Evolutionary conservation across 768 basidiomycete species (phyloP), one percentile per base, ranked within the genome.

Genomic region (Amylocystis lapponica): DNA sequence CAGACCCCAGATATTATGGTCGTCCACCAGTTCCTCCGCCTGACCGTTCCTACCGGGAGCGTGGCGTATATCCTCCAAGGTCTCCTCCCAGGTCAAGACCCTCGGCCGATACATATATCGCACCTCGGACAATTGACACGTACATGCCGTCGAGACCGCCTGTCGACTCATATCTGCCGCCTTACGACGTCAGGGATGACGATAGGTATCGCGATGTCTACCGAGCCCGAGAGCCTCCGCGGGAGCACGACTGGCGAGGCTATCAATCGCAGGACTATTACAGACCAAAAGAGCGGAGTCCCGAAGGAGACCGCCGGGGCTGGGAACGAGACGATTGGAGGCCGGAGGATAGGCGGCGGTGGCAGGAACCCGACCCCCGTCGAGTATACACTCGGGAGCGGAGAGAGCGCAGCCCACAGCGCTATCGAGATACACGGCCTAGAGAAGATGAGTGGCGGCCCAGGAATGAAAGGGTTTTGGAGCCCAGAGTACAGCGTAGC

Each of bases 1-100:
- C 58, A 37, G 59, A 59, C 12, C 45, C 47, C 16, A 53, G 54
- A 41, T 47, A 45, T 32, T 52, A 50, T 44, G 47, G 35, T 49
- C 57, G 55, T 29, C 54, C 54, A 16, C 42, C 56, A 44, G 39
- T 46, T 45, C 40, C 41, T 38, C 43, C 50, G 3, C 42, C 45
- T 10, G 47, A 49, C 25, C 45, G 44, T 11, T 13, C 47, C 27
- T 40, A 48, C 29, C 45, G 50, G 14, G 52, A 55, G 13, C 32
- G 56, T 37, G 46, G 52, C 25, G 41, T 21, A 3, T 55, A 59
- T 41, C 47, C 49, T 5, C 49, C 51, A 23, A 43, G 52, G 12
- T 53, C 53, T 9, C 51, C 57, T 2, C 57, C 55, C 1, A 51
- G 55, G 9, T 30, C 47, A n/a, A 46, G 47, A 13, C 36, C 45